phyloP scores from a whole-genome alignment of 306 rosid species.

The Rosa lucieae region DNA sequence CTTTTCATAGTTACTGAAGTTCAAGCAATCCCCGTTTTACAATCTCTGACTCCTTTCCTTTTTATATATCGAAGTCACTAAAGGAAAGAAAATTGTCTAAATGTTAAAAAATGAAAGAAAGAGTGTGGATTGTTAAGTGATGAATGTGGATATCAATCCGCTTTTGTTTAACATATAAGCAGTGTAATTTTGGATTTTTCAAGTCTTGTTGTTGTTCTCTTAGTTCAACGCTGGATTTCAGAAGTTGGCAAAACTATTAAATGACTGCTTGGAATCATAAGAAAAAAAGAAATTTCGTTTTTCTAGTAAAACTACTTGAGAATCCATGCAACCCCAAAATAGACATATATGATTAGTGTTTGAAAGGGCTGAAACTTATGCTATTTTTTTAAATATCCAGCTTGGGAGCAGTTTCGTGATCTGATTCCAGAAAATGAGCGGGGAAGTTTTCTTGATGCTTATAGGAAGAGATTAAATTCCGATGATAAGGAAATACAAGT shows the following conservation, averaged over 20 bases:
- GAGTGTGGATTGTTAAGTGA: background rate
- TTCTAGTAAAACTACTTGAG: background rate
- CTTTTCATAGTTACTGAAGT: background rate
- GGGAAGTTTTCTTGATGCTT: slow-evolving; percentile 71
- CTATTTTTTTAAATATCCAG: slow-evolving; percentile 40
- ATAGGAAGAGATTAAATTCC: slow-evolving; percentile 81
- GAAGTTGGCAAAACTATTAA: background rate
- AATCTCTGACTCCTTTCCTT: background rate
- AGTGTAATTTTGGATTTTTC: background rate
- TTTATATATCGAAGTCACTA: background rate
- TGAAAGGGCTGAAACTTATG: slow-evolving; percentile 28
- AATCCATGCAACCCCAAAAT: background rate
- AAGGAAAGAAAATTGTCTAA: background rate
- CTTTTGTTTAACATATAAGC: background rate
- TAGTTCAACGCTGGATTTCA: background rate
- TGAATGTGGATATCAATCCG: background rate
- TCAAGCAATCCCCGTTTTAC: background rate
- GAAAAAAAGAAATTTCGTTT: background rate
- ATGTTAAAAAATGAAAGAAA: background rate
- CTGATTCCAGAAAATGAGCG: slow-evolving; percentile 84
- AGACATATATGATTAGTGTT: background rate
- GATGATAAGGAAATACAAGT: slow-evolving; percentile 74
- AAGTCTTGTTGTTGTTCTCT: background rate
- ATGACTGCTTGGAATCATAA: background rate
- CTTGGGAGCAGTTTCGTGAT: slow-evolving; percentile 93